Evolutionary conservation across 176 grass and related monocot species (phyloP), one percentile per base, ranked within the genome.

Genomic region (Carex littledalei): DNA sequence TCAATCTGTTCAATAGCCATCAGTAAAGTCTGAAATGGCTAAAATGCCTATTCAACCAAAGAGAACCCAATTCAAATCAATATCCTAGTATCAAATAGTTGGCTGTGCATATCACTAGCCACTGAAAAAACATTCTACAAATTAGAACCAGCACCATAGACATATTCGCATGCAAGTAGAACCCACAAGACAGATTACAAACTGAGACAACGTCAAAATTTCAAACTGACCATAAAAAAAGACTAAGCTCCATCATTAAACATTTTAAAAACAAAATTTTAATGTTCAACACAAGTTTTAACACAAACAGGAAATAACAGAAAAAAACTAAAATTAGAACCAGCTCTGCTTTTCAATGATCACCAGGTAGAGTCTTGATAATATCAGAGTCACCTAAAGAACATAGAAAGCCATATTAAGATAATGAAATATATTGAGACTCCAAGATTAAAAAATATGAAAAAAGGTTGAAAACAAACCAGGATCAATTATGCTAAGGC

Each of bases 381-480:
- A 99, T 99, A 90, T 99, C 96, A 0, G 96, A 95, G 79, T 99
- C 96, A 86, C 96, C 96, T 98, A 81, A 80, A 87, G 9, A 1
- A 83, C n/a, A n/a, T 12, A 29, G 41, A 17, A 16, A 8, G 29
- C 8, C 3, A 16, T 32, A 53, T 2, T 69, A 5, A 17, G 69
- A 69, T 70, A 1, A 21, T 2, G 39, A 72, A 63, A 59, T 13
- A 6, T 55, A 14, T 8, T 20, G 8, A 29, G 0, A 10, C 5
- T 8, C 10, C 1, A 34, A 13, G 8, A 8, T 0, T 6, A 57
- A 8, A 63, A 2, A 66, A 15, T 39, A 3, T 75, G 31, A 62
- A 53, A 3, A n/a, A 78, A 26, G 2, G 1, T 68, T 2, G 18
- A 26, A 7, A 50, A 75, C 89, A 0, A 79, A 98, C 96, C 96